Evolutionary conservation across 1,284 basidiomycete genomes (phyloP), one percentile per base, ranked within the genome.

Genomic region (Puccinia horiana): DNA sequence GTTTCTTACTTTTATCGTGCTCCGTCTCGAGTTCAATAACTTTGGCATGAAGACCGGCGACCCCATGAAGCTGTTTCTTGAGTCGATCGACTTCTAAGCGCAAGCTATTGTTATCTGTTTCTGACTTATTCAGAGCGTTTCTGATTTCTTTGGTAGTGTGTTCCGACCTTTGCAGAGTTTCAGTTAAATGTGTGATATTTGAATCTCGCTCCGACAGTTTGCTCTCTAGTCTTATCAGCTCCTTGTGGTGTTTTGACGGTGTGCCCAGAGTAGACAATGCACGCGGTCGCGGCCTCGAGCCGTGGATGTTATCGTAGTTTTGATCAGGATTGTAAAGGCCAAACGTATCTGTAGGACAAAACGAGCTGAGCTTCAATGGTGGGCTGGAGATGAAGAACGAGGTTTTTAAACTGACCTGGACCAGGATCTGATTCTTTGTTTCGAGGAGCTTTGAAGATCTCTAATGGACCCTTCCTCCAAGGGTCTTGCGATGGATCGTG

Each of bases 391-490:
- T n/a, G n/a, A 44, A 26, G 3, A 69, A 37, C n/a, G 56, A 9
- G 23, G 29, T 58, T n/a, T n/a, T 58, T 23, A n/a, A 37, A 26
- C 78, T 67, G n/a, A 79, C 78, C 70, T 32, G 78, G 69, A 58
- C 78, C 70, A 37, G 52, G 44, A n/a, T 72, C 52, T 6, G 49
- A 70, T 47, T 69, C 65, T 65, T 81, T 58, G 44, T 35, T 61
- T 73, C 78, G 52, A 35, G 78, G 70, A 54, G 78, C 78, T 61
- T 73, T 72, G 67, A 81, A 81, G 54, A 81, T 81, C n/a, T 81
- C 78, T 73, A 81, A 32, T 49, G 69, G 69, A 63, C 78, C 78
- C 61, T 81, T 81, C 56, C 78, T 56, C 78, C 78, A 81, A n/a
- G 78, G 78, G 58, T 81, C 78, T 61, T 58, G 35, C n/a, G 49